Conservation (phyloP, 2,329 filamentous ascomycete species). For the Xylariaceae sp. region DNA sequence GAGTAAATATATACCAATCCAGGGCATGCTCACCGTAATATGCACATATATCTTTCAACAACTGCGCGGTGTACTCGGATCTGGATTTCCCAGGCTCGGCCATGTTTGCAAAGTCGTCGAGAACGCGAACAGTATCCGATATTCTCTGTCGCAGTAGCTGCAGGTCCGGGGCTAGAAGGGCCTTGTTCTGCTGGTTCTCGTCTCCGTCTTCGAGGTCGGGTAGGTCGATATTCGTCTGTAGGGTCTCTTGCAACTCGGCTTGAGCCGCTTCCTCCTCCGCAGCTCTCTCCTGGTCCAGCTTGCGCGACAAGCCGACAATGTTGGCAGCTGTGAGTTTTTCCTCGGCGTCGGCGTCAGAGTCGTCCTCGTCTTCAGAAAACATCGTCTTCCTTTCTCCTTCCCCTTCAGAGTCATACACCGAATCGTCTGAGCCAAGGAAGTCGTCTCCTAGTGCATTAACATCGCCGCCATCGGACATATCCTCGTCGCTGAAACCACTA, state of each 20-base stretch:
- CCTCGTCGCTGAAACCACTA: constrained; percentile 38
- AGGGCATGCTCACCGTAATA: constrained; percentile 65
- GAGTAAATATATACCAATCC: no score
- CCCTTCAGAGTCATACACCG: constrained; percentile 68
- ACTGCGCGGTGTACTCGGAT: constrained; percentile 78
- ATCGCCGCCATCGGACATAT: constrained; percentile 34
- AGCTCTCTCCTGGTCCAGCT: constrained; percentile 71
- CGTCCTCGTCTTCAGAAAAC: constrained; percentile 91
- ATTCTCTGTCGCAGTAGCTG: constrained; percentile 84
- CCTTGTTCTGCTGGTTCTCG: constrained; percentile 53
- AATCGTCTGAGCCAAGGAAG: constrained; percentile 56
- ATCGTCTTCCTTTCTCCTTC: constrained; percentile 56
- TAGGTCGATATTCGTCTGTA: constrained; percentile 90
- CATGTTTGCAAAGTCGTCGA: constrained; percentile 82
- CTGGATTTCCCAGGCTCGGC: constrained; percentile 75
- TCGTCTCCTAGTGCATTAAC: constrained; percentile 46
- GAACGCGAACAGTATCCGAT: constrained; percentile 84
- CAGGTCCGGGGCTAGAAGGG: constrained; percentile 77
- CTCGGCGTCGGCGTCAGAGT: constrained; percentile 68
- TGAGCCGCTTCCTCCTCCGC: constrained; percentile 78
- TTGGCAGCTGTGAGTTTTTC: constrained; percentile 92
- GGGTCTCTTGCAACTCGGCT: constrained; percentile 75
- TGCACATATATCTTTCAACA: constrained; percentile 86
- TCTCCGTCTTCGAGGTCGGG: constrained; percentile 60
- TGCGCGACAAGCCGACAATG: constrained; percentile 83